phyloP scores from a whole-genome alignment of 768 basidiomycete species.

The Porphyrellus cyaneotinctus region DNA sequence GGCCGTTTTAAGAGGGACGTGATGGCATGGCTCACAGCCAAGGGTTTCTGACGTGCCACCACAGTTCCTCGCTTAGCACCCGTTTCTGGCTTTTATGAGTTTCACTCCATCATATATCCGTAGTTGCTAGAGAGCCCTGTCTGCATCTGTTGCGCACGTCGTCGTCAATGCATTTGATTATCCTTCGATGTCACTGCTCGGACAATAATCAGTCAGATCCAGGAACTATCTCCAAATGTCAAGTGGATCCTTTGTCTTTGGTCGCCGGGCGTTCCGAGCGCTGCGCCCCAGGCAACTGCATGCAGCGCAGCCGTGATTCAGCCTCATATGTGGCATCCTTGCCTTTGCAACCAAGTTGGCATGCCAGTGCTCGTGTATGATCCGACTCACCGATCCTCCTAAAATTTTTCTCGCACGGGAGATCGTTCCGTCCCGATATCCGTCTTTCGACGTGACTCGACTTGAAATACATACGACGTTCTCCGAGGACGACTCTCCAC shows the following conservation, averaged over 20 bases:
- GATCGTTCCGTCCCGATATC: conserved; percentile 3
- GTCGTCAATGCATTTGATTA: not conserved
- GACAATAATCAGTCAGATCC: no score
- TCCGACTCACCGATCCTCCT: not conserved
- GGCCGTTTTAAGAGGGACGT: conserved; percentile 62
- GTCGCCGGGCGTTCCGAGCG: not conserved
- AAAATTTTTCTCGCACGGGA: not conserved
- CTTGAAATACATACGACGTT: no score
- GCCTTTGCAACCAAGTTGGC: no score
- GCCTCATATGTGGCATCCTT: not conserved
- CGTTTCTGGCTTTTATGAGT: conserved; percentile 7
- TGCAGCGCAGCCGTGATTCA: not conserved
- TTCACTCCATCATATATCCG: conserved; percentile 7
- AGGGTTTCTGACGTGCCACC: conserved; percentile 50
- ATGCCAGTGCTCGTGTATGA: not conserved
- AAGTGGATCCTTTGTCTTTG: not conserved
- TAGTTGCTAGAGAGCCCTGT: conserved; percentile 11
- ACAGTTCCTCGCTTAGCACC: conserved; percentile 9
- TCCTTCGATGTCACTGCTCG: no score
- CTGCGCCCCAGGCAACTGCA: not conserved
- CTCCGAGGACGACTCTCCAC: no score
- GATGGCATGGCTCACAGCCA: conserved; percentile 55
- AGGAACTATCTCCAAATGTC: not conserved
- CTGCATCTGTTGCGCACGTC: not conserved
- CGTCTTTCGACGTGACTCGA: not conserved